A percentile compares a stretch with the other conserved stretches of the same genome.
These are phyloP conservation scores for Cercospora zeina DNA, from an alignment of 2,329 filamentous ascomycete genomes.

Conservation along the genomic window DNA sequence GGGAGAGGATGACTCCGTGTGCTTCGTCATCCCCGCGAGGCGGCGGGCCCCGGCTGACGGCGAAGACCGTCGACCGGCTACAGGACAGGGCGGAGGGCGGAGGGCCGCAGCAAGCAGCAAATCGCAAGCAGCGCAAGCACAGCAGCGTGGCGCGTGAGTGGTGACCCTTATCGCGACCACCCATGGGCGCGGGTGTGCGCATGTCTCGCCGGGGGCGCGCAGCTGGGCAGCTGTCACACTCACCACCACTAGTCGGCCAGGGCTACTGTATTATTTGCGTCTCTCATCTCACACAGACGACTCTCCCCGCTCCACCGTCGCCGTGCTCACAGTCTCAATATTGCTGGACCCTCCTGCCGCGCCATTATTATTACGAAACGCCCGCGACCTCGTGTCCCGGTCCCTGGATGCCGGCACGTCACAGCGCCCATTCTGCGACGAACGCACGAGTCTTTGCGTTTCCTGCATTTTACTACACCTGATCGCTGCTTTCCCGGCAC, in stretches of 20 bases:
- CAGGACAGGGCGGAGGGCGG: not conserved
- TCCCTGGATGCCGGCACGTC: conserved; percentile 12
- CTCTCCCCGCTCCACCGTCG: not conserved
- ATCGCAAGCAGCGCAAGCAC: not conserved
- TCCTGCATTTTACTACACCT: conserved; percentile 19
- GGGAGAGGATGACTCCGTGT: not conserved
- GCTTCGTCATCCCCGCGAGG: conserved; percentile 3
- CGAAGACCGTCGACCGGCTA: not conserved
- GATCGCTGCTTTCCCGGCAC: conserved; percentile 14
- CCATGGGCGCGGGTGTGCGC: conserved; percentile 2
- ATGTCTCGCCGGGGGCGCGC: not conserved
- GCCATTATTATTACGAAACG: conserved; percentile 19
- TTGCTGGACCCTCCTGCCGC: conserved; percentile 7
- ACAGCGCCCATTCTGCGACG: conserved; percentile 4
- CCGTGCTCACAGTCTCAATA: too few relatives aligned
- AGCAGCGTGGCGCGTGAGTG: not conserved
- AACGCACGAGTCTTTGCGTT: conserved; percentile 14
- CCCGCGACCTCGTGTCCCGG: not conserved
- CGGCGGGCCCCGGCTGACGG: not conserved
- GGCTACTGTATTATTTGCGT: not conserved
- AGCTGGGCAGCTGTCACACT: conserved; percentile 8
- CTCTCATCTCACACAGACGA: not conserved
- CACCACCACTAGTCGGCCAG: not conserved
- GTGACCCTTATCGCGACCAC: conserved; percentile 18
- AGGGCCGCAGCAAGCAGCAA: too few relatives aligned